Conservation (phyloP, 139 green algal species). For the Penium margaritaceum region DNA sequence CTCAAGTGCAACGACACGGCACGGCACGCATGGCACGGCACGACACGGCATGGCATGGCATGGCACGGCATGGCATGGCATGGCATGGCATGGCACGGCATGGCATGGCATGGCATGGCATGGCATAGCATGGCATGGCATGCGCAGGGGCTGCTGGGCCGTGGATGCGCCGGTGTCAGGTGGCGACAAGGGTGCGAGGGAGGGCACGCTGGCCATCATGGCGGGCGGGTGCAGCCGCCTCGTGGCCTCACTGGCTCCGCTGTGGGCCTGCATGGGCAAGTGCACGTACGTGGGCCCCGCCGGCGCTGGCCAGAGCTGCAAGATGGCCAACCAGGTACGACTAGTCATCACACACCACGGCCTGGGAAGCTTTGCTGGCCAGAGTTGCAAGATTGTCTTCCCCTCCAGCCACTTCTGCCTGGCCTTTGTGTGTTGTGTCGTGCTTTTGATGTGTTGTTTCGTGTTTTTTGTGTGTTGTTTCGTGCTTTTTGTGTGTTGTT, state of each 20-base stretch:
- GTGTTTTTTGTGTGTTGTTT: too few relatives aligned
- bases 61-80: constrained; percentile 8
- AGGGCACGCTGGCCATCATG: constrained; percentile 36
- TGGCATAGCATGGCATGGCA: constrained; percentile 2
- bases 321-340: constrained; percentile 38
- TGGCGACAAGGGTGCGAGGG: constrained; percentile 33
- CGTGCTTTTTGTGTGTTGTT: too few relatives aligned
- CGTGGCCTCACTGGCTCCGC: constrained; percentile 12
- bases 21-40: constrained; percentile 11
- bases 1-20: constrained; percentile 1
- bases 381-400: too few relatives aligned
- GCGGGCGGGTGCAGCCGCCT: neutral
- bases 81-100: neutral
- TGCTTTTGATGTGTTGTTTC: too few relatives aligned
- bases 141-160: constrained; percentile 26
- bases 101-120: constrained; percentile 6
- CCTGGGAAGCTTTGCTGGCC: too few relatives aligned
- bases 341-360: neutral
- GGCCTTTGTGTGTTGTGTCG: too few relatives aligned
- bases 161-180: constrained; percentile 41
- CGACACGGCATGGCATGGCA: constrained; percentile 13
- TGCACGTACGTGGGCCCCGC: constrained; percentile 26
- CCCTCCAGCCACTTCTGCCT: too few relatives aligned
- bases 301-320: constrained; percentile 32
- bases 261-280: constrained; percentile 38